Base-by-base conservation (phyloP, 2,329 filamentous ascomycete species). In the Thielaviopsis punctulata region DNA sequence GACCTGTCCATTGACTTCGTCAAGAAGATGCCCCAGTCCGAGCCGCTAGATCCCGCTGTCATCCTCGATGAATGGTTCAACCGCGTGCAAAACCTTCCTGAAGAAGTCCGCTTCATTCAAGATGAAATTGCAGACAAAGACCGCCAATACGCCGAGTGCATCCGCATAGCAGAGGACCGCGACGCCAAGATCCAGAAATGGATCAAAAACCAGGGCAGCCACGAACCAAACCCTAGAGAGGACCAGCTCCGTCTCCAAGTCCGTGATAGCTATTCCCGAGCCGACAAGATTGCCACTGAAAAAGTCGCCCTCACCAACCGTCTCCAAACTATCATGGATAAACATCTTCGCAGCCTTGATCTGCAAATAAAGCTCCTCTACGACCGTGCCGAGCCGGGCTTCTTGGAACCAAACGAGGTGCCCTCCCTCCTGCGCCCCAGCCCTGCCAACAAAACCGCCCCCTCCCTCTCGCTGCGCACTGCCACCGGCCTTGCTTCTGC, bases 51-150 rank as follows among this genome's bases (percentile, higher is more conserved):
- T 60, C 76, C 77, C 54, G 73, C 82, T 52, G 71, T 82, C 57
- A 80, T 88, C 61, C 76, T 89, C 59, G 84, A 90, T 64, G 83
- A 88, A 64, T 89, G 84, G 72, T 78, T 82, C 62, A 79, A 82
- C 63, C 73, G 70, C 66, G 82, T 84, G 19, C 80, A 84, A 60
- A 92, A 92, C 61, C 73, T 90, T 24, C 85, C 85, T 56, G 83
- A 86, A 57, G 86, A 92, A 66, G 80, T 92, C 55, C 80, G 82
- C 19, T 88, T 89, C 68, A 74, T 90, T 56, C 82, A 89, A 61
- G 85, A 89, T 62, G 86, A 92, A 66, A 85, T 90, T 57, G 73
- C 80, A 61, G 82, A 85, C 63, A 90, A 89, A 65, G 86, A 93
- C 63, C 74, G 77, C 48, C 73, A 79, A 57, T 83, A 86, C 58